Base-by-base conservation (phyloP, 2,329 filamentous ascomycete genomes). In the Aureobasidium melanogenum region DNA sequence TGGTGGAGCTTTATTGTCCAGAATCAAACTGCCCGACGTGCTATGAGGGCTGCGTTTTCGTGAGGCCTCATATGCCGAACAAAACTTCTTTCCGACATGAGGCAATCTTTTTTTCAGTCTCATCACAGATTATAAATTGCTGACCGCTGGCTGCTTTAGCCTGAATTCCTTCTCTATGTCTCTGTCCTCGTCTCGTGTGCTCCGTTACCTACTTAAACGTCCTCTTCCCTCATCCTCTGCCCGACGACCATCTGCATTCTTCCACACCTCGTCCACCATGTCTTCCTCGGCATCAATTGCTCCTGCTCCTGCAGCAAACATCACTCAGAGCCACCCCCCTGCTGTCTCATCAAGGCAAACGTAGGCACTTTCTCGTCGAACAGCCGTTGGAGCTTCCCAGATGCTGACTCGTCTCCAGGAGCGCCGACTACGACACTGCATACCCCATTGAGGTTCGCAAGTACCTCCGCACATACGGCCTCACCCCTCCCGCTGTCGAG, bases 401-500 rank as follows among this genome's bases (percentile, higher is more conserved):
- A 44, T 15, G 6, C 61, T 50, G n/a, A 60, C 28, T 15, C 60
- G 14, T 39, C 15, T 8, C 46, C 64, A 77, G 74, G 47, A 72
- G 69, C 64, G 75, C 75, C 63, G 79, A 81, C 69, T 82, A 75
- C 67, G 77, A 80, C 71, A 77, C 77, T 51, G 74, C 79, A 22
- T 75, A 80, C 67, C 68, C 77, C 5, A 71, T 75, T 64, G 77
- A 80, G 66, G 75, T 79, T 57, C 76, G 80, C 68, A 77, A 75
- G 64, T 77, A 77, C 68, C 75, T 82, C 47, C 74, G 73, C 57
- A 81, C 80, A 39, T 80, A 82, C 67, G 80, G 80, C 58, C 74
- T 83, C 62, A 77, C 75, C 43, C 80, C 80, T 56, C 80, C 80
- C 15, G 74, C 71, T 36, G 72, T 80, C 26, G 79, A 82, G 71